Conservation (phyloP, 2,329 filamentous ascomycete species). For the Stagonosporopsis vannaccii region DNA sequence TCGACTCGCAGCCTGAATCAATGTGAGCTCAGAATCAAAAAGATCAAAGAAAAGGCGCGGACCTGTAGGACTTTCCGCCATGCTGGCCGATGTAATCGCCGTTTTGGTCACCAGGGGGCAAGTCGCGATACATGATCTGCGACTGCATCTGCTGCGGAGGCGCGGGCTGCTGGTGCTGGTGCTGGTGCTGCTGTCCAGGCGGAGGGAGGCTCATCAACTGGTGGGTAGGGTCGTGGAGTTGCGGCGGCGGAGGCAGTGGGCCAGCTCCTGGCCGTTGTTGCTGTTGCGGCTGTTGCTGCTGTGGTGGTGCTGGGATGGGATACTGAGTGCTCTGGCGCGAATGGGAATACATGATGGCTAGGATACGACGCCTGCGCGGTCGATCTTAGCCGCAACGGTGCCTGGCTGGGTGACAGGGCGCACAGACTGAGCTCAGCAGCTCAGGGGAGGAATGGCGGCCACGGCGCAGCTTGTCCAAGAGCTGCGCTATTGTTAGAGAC, state of each 20-base stretch:
- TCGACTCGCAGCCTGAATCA: slow-evolving; percentile 70
- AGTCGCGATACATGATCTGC: slow-evolving; percentile 6
- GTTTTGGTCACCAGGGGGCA: slow-evolving; percentile 2
- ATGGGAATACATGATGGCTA: slow-evolving; percentile 30
- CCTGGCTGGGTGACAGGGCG: neutral
- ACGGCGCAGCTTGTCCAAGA: neutral
- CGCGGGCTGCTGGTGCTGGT: neutral
- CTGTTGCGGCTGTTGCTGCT: slow-evolving; percentile 9
- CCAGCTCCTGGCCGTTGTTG: slow-evolving; percentile 20
- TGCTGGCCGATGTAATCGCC: slow-evolving; percentile 21
- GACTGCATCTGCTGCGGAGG: slow-evolving; percentile 15
- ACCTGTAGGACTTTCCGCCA: slow-evolving; percentile 26
- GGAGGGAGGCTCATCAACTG: slow-evolving; percentile 23
- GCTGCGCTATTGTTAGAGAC: neutral
- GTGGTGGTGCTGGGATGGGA: slow-evolving; percentile 26
- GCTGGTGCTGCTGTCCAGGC: slow-evolving; percentile 15
- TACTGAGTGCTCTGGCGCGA: slow-evolving; percentile 32
- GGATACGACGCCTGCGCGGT: slow-evolving; percentile 10
- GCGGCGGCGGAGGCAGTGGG: slow-evolving; percentile 22
- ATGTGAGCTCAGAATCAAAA: slow-evolving; percentile 49
- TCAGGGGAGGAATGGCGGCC: neutral
- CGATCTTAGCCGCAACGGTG: neutral
- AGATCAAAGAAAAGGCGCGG: neutral
- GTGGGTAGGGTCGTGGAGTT: slow-evolving; percentile 21
- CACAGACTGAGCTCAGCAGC: slow-evolving; percentile 2